Conservation (phyloP, 2,329 filamentous ascomycete genomes). For the Paraphoma sp. region DNA sequence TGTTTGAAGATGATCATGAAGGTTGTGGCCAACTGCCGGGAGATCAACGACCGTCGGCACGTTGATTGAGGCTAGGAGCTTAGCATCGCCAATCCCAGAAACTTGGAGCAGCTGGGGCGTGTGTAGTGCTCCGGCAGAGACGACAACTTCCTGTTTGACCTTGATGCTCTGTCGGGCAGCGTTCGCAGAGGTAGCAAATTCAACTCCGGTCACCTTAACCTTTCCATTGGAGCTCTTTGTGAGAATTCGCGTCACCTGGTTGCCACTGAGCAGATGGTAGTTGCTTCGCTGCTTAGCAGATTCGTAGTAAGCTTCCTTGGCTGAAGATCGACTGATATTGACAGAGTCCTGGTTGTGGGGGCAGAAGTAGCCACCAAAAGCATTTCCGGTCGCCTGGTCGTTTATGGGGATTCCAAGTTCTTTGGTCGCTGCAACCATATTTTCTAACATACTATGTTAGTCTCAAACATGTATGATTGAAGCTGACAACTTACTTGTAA, state of each 20-base stretch:
- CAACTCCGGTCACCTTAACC: conserved; percentile 23
- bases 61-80: conserved; percentile 24
- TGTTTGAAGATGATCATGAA: conserved; percentile 28
- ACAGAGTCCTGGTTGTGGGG: conserved; percentile 25
- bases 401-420: conserved; percentile 20
- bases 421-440: conserved; percentile 23
- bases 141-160: conserved; percentile 30
- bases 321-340: conserved; percentile 23
- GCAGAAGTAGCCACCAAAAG: conserved; percentile 27
- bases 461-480: background rate
- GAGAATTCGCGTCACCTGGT: conserved; percentile 21
- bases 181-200: conserved; percentile 24
- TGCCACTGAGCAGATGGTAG: conserved; percentile 24
- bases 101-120: conserved; percentile 36
- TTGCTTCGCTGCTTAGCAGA: conserved; percentile 22
- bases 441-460: conserved; percentile 11
- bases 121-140: conserved; percentile 34
- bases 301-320: conserved; percentile 28
- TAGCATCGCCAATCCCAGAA: conserved; percentile 34
- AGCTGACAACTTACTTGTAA: conserved; percentile 19
- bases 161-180: conserved; percentile 15
- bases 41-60: conserved; percentile 28
- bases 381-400: conserved; percentile 28
- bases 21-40: conserved; percentile 31
- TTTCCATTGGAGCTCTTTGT: conserved; percentile 11